Base-by-base conservation (phyloP, 2,329 filamentous ascomycete genomes). In the Coniochaeta sp. region DNA sequence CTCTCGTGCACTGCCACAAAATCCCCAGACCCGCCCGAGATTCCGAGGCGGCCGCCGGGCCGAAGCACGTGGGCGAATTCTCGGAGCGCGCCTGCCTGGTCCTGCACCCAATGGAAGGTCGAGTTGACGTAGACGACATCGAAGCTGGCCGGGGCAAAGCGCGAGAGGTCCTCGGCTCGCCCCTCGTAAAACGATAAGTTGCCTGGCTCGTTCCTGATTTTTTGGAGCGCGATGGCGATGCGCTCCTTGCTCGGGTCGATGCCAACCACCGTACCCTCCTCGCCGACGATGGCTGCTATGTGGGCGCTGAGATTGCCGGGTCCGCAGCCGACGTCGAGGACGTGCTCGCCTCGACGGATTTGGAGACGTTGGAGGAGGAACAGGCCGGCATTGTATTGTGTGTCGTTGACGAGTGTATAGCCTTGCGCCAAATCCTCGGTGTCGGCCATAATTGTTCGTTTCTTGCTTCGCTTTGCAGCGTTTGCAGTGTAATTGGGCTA, bases 241-340 rank as follows among this genome's bases (percentile, higher is more conserved):
- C 63, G 62, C 55, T 62, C 61, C 47, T 61, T 60, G 57, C 63
- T 67, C 4, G 67, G 64, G 53, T 70, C 68, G 50, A 71, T 65
- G 45, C 63, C 33, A 10, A 38, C 33, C 3, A 38, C 33, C 18
- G 6, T 22, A 9, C 33, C 33, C 33, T 22, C 18, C 65, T 56
- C 55, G 26, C 58, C 60, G 7, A 60, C 59, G 13, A 58, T 46
- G 35, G 58, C 55, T 14, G 61, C 56, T 6, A 63, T 58, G 50
- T 57, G 51, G 7, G 58, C 38, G 6, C 63, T 61, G 8, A 66
- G 58, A 18, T 65, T 61, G 14, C 65, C 66, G 1, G 63, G 63
- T 7, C 66, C 66, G 50, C 64, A 66, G 35, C 65, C 65, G 33
- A 65, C 61, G 46, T 68, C 65, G 14, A 67, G 62, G 35, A 67